A percentile compares a stretch with the other conserved stretches of the same genome.
Conservation (phyloP, 225 moss, liverwort and hornwort genomes). For the Straminergon stramineum region DNA sequence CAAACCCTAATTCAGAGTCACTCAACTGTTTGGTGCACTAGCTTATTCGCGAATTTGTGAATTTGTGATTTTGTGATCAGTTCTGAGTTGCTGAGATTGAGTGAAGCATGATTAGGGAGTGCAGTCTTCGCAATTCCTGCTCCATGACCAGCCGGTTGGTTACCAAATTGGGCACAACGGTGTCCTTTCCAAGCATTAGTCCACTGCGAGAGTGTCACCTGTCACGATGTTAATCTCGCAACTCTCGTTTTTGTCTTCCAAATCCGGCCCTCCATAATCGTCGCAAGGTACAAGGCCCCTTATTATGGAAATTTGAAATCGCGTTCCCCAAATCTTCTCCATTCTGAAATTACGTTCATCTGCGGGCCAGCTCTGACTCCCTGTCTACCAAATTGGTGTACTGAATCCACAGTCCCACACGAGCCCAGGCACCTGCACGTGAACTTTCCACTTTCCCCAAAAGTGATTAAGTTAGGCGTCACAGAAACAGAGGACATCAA, state of each 20-base stretch:
- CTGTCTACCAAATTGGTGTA: background rate
- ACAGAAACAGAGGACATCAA: background rate
- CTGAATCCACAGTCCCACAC: background rate
- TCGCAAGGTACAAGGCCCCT: background rate
- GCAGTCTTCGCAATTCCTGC: background rate
- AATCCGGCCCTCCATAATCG: background rate
- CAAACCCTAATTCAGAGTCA: background rate
- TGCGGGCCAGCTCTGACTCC: background rate
- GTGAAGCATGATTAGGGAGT: background rate
- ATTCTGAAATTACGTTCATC: background rate
- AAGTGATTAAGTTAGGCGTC: background rate
- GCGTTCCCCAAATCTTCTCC: background rate
- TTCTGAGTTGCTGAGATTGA: too few relatives aligned
- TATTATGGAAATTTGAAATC: background rate
- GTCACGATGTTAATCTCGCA: background rate
- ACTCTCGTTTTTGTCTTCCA: background rate
- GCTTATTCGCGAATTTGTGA: background rate
- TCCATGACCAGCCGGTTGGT: background rate
- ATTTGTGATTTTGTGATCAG: background rate
- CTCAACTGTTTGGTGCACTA: background rate
- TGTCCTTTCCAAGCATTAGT: too few relatives aligned
- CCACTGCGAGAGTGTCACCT: background rate
- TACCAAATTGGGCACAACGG: background rate
- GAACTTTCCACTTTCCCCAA: background rate
- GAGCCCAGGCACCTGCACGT: background rate